Percentiles rank a stretch among this genome's conserved stretches.
Evolutionary conservation across 2,329 filamentous ascomycete genomes (phyloP).

Genomic region (Capronia americana): DNA sequence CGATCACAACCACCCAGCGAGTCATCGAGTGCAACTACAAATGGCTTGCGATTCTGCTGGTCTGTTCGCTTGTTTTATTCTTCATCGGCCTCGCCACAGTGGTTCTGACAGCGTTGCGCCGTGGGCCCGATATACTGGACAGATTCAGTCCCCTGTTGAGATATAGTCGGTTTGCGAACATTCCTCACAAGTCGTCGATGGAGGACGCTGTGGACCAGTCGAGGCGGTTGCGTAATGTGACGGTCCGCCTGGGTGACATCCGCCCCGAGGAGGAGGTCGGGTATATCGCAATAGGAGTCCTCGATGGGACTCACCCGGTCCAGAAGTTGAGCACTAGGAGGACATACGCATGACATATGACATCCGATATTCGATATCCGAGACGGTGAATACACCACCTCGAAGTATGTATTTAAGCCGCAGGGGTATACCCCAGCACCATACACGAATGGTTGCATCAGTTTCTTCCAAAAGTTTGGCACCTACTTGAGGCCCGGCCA

Average conservation of each 20-base stretch:
- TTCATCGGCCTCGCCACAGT: conserved; percentile 6
- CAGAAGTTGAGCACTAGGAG: conserved; percentile 2
- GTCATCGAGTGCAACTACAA: conserved; percentile 13
- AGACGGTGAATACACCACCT: too few species aligned
- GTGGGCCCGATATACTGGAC: conserved; percentile 18
- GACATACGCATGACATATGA: neutral
- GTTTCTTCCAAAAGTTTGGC: too few species aligned
- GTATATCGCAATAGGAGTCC: conserved; percentile 9
- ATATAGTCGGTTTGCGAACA: conserved; percentile 6
- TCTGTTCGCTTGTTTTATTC: conserved; percentile 16
- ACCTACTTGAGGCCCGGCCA: too few species aligned
- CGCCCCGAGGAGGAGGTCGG: conserved; percentile 16
- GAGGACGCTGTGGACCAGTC: conserved; percentile 9
- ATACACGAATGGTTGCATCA: too few species aligned
- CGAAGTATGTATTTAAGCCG: too few species aligned
- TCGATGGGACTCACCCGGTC: neutral
- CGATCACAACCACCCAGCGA: conserved; percentile 9
- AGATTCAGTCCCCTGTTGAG: conserved; percentile 17
- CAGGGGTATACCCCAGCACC: too few species aligned
- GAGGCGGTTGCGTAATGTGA: conserved; percentile 9
- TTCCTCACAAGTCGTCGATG: conserved; percentile 10
- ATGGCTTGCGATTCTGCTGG: conserved; percentile 16
- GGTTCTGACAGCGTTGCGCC: conserved; percentile 5
- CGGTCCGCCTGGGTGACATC: conserved; percentile 13
- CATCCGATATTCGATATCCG: too few species aligned